A percentile compares a stretch with the other conserved stretches of the same genome.
Evolutionary conservation across 177 flowering plant species (phyloP).

Genomic region (Vitis hybrid): DNA sequence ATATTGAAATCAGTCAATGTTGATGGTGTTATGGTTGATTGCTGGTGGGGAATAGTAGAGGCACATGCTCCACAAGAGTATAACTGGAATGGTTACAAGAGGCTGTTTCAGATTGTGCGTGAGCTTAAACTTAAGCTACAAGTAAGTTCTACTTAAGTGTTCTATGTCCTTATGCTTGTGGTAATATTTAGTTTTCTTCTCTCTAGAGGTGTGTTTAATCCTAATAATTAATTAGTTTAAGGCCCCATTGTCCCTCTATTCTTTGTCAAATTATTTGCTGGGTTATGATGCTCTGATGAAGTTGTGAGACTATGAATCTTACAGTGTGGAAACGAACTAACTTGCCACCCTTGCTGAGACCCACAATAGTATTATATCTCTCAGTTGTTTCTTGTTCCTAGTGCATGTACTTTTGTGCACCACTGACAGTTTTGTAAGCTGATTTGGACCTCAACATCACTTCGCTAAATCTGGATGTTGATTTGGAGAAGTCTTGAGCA

Average conservation of each 20-base stretch:
- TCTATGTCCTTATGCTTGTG: background rate
- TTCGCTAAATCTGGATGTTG: background rate
- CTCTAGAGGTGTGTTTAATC: background rate
- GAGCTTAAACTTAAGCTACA: conserved; percentile 84
- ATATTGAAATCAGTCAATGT: conserved; percentile 70
- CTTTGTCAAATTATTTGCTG: background rate
- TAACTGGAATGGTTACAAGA: conserved; percentile 89
- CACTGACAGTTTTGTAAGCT: background rate
- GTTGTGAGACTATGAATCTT: background rate
- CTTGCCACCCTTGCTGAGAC: background rate
- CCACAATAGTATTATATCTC: background rate
- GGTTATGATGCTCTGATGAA: background rate
- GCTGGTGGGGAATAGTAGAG: conserved; percentile 99
- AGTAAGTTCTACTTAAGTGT: conserved; percentile 34
- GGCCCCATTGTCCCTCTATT: background rate
- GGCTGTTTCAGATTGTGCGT: conserved; percentile 77
- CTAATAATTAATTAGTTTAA: background rate
- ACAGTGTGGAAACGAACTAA: background rate
- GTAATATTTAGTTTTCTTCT: background rate
- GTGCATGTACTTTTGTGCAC: background rate
- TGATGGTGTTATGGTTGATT: conserved; percentile 92
- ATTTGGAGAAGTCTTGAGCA: background rate
- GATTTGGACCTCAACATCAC: background rate
- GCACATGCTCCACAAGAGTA: conserved; percentile 83
- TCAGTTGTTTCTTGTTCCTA: background rate